Evolutionary conservation across 352 stramenopile genomes (phyloP), one percentile per base, ranked within the genome.

Genomic region (Phytophthora sp.): DNA sequence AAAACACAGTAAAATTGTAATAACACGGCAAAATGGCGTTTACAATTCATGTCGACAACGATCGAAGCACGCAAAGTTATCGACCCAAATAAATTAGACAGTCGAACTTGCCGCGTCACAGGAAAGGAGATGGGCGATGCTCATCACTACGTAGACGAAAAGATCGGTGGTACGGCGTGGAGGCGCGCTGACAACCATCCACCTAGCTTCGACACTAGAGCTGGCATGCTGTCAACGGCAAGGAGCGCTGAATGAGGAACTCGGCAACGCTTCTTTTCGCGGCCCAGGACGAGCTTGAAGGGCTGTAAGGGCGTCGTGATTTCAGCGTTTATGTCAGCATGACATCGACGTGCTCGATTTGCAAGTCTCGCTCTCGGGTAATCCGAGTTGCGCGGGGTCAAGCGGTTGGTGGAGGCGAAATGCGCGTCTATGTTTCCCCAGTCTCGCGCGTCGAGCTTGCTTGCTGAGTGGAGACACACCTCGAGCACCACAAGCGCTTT

Each of bases 101-200:
- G 53, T 46, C 41, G 41, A 60, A 18, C 2, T 13, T 63, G 54
- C 55, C 55, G 26, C 45, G 44, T 57, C 55, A 45, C 45, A 57
- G 27, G 46, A 35, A 43, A 21, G 43, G 17, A 13, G 54, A 63
- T 63, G 32, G 20, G 44, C 23, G 4, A 6, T 31, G 27, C 52
- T 38, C 51, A 52, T 52, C 52, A 44, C 39, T 15, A 23, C 38
- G n/a, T 23, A 45, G 38, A 45, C 18, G 24, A 35, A 55, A 55
- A 56, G 32, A 55, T 55, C 44, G 44, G 54, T 56, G 44, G 54
- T 56, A 63, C n/a, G n/a, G n/a, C n/a, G n/a, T n/a, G n/a, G n/a
- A 44, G 37, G 35, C 50, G 18, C 50, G 28, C 43, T 51, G 43
- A 51, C 43, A 28, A 27, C 27, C 27, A 51, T 35, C 41, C 34